Conservation (phyloP, 352 stramenopile species). For the Globisporangium canariense region DNA sequence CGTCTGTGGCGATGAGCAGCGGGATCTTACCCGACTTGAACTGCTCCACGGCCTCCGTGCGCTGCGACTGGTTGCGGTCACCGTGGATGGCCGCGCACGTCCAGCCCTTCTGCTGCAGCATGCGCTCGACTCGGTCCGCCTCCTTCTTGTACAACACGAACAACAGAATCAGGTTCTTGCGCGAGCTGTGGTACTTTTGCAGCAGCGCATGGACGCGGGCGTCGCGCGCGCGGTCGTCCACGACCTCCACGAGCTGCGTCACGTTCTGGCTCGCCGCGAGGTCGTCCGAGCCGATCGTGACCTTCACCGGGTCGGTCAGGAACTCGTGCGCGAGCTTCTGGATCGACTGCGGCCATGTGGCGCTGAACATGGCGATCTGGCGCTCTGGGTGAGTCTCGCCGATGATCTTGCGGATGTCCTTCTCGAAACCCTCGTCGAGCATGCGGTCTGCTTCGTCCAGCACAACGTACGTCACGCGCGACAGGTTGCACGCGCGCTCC, state of each 20-base stretch:
- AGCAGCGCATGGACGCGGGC: slow-evolving; percentile 89
- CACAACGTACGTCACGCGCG: slow-evolving; percentile 92
- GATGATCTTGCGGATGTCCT: slow-evolving; percentile 91
- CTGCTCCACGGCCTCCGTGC: slow-evolving; percentile 89
- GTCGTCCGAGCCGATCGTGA: slow-evolving; percentile 94
- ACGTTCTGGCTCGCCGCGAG: slow-evolving; percentile 95
- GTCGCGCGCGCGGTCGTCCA: slow-evolving; percentile 91
- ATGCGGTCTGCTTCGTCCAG: slow-evolving; percentile 97
- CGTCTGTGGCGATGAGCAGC: slow-evolving; percentile 96
- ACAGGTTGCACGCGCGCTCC: slow-evolving; percentile 80
- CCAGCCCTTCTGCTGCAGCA: slow-evolving; percentile 91
- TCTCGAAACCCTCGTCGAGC: slow-evolving; percentile 93
- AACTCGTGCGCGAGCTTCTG: slow-evolving; percentile 96
- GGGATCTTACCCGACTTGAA: slow-evolving; percentile 95
- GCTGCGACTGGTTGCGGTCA: slow-evolving; percentile 92
- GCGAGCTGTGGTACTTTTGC: slow-evolving; percentile 89
- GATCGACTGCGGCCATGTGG: slow-evolving; percentile 96
- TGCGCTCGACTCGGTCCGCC: slow-evolving; percentile 92
- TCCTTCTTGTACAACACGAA: slow-evolving; percentile 99
- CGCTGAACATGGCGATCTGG: slow-evolving; percentile 97
- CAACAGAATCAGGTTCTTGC: slow-evolving; percentile 92
- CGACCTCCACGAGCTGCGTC: slow-evolving; percentile 93
- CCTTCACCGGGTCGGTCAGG: slow-evolving; percentile 91
- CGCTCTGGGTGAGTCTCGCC: slow-evolving; percentile 71
- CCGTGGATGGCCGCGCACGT: slow-evolving; percentile 95